phyloP scores from a whole-genome alignment of 129 eudicot genomes.

The Dittrichia graveolens region DNA sequence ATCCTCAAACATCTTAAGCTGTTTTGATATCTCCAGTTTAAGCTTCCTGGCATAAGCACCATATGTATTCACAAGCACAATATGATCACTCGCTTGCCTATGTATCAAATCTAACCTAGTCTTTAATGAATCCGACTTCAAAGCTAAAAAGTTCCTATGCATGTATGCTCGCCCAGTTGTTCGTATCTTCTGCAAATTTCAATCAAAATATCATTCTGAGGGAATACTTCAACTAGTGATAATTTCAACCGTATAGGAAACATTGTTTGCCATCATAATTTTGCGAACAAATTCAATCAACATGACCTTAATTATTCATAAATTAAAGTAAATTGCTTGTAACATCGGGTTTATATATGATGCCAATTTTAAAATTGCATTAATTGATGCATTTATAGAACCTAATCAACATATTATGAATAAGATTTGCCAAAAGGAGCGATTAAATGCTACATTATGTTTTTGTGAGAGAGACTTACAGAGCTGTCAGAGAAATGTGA shows the following conservation, averaged over 20 bases:
- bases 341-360: background rate
- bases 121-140: slow-evolving; percentile 70
- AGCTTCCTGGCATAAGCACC: slow-evolving; percentile 74
- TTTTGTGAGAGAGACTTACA: slow-evolving; percentile 38
- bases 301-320: background rate
- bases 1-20: slow-evolving; percentile 64
- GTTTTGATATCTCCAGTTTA: slow-evolving; percentile 62
- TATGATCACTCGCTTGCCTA: slow-evolving; percentile 70
- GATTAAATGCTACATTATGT: background rate
- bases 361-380: slow-evolving; percentile 1
- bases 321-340: slow-evolving; percentile 1
- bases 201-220: slow-evolving; percentile 12
- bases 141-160: slow-evolving; percentile 57
- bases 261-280: background rate
- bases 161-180: slow-evolving; percentile 66
- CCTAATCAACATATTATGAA: background rate
- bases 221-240: background rate
- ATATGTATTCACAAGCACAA: slow-evolving; percentile 68
- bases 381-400: slow-evolving; percentile 15
- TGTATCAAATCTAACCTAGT: slow-evolving; percentile 63
- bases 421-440: background rate
- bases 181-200: slow-evolving; percentile 37
- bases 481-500: slow-evolving; percentile 39
- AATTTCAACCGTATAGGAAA: background rate
- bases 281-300: background rate